Conservation (phyloP, 768 basidiomycete genomes). For the Leccinum obscurum region DNA sequence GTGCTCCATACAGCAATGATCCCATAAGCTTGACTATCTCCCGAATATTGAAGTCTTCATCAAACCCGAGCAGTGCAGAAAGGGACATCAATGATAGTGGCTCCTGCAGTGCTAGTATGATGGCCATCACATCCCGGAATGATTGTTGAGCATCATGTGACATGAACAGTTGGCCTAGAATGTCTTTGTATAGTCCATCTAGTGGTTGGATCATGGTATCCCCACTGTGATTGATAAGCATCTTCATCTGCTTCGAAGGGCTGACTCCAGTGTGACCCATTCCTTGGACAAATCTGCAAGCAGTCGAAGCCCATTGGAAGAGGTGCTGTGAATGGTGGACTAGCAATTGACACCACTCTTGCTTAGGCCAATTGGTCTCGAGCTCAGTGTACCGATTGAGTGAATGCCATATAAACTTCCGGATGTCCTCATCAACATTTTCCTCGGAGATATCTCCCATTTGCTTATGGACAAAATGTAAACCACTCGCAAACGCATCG, state of each 20-base stretch:
- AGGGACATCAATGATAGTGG: not conserved
- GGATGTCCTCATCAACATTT: not conserved
- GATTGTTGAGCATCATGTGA: not conserved
- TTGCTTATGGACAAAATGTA: not conserved
- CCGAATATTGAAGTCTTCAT: too few relatives aligned
- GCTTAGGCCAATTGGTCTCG: not conserved
- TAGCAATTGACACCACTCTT: not conserved
- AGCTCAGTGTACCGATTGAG: not conserved
- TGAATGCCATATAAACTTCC: not conserved
- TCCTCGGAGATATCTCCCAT: too few relatives aligned
- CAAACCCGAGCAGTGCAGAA: not conserved
- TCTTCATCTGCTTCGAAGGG: not conserved
- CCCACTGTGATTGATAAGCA: too few relatives aligned
- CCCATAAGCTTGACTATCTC: not conserved
- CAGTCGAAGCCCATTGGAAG: not conserved
- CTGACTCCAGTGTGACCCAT: not conserved
- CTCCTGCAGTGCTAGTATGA: not conserved
- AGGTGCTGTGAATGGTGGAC: not conserved
- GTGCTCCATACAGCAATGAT: not conserved
- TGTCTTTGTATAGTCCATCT: not conserved
- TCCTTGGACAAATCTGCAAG: not conserved
- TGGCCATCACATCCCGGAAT: not conserved
- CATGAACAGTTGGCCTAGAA: not conserved
- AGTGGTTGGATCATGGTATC: not conserved
- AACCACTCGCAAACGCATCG: not conserved